Evolutionary conservation across 345 rosid species (phyloP).

Genomic region (Murraya koenigii): DNA sequence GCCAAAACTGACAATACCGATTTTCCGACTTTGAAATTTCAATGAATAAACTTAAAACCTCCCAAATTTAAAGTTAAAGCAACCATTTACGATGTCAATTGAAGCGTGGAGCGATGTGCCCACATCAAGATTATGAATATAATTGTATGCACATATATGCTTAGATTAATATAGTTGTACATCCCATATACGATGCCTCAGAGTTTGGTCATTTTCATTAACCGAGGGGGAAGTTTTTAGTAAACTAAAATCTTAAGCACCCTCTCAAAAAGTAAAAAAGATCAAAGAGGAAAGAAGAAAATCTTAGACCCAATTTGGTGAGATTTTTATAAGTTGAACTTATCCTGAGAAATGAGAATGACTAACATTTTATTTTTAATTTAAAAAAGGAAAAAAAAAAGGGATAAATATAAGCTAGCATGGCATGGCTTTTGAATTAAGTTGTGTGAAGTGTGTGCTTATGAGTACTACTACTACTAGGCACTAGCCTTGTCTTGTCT

Average conservation of each 20-base stretch:
- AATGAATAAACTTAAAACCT: background rate
- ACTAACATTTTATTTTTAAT: background rate
- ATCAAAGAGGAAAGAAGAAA: background rate
- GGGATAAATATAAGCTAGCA: conserved; percentile 30
- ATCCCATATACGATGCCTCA: background rate
- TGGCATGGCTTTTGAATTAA: conserved; percentile 25
- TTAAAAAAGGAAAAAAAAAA: background rate
- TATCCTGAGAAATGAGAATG: background rate
- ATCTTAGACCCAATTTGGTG: background rate
- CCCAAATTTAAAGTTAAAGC: no score
- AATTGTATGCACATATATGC: background rate
- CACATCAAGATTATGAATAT: no score
- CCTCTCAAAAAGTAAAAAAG: background rate
- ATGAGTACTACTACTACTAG: background rate
- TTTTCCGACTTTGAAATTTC: background rate
- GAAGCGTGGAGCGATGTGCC: no score
- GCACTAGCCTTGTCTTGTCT: conserved; percentile 34
- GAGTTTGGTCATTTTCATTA: background rate
- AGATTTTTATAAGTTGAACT: background rate
- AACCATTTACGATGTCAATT: no score
- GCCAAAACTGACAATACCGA: background rate
- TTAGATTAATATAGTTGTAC: background rate
- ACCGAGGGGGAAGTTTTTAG: background rate
- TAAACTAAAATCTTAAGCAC: background rate
- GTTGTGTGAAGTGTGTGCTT: background rate